phyloP scores from a whole-genome alignment of 2,329 filamentous ascomycete species.

The Apiospora arundinis region DNA sequence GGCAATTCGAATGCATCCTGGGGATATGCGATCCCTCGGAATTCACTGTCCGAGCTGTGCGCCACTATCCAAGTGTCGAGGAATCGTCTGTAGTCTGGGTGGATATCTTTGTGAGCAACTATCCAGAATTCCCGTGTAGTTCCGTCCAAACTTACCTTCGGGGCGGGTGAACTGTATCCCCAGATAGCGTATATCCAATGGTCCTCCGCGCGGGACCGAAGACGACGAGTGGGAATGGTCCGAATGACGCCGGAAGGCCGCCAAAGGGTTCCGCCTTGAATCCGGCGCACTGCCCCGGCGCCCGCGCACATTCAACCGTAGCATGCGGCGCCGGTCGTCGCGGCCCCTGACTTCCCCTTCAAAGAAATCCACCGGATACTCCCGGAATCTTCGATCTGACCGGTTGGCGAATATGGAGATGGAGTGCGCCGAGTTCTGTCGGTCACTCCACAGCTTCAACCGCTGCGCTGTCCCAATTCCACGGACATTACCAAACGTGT shows the following conservation, averaged over 20 bases:
- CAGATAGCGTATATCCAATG: slow-evolving; percentile 54
- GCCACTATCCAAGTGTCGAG: slow-evolving; percentile 53
- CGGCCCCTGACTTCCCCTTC: slow-evolving; percentile 53
- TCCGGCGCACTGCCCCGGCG: slow-evolving; percentile 50
- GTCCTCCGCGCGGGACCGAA: slow-evolving; percentile 29
- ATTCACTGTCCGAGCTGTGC: slow-evolving; percentile 54
- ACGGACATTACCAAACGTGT: slow-evolving; percentile 56
- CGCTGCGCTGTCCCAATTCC: slow-evolving; percentile 59
- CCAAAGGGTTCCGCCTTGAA: slow-evolving; percentile 32
- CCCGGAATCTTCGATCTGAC: slow-evolving; percentile 50
- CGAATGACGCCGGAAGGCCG: slow-evolving; percentile 25
- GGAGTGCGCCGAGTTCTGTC: slow-evolving; percentile 54
- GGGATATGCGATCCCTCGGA: slow-evolving; percentile 53
- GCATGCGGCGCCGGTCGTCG: slow-evolving; percentile 52
- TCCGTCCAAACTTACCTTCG: slow-evolving; percentile 47
- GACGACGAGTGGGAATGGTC: slow-evolving; percentile 27
- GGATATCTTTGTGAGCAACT: slow-evolving; percentile 22
- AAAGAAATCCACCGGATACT: slow-evolving; percentile 55
- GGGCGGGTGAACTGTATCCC: slow-evolving; percentile 56
- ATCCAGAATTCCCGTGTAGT: neutral
- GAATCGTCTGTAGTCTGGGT: slow-evolving; percentile 53
- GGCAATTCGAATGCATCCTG: slow-evolving; percentile 53
- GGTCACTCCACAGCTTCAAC: slow-evolving; percentile 59
- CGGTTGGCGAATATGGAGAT: slow-evolving; percentile 56
- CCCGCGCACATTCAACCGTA: slow-evolving; percentile 49